Base-by-base conservation (phyloP, 176 grass and related monocot genomes). In the Calamus simplicifolius region DNA sequence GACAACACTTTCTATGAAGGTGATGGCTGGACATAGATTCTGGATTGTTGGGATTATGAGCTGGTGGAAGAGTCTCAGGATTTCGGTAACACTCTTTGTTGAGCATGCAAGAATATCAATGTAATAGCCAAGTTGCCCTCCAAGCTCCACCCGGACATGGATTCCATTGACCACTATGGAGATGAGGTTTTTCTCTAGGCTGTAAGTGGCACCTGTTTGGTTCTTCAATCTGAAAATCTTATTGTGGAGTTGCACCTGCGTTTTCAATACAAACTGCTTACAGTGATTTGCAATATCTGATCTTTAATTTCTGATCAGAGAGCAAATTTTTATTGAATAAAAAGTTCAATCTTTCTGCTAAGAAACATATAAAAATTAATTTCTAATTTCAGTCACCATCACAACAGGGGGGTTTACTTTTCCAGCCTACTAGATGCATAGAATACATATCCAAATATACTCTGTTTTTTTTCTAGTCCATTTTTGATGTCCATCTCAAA, bases 101-200 rank as follows among this genome's bases (percentile, higher is more conserved):
- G 92, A 97, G 69, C 87, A 91, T 50, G 92, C 87, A 80, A 91
- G 78, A 25, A 97, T 69, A 80, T 85, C 79, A 57, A 97, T 81
- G 67, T 69, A 82, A 43, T 82, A 78, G 58, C 77, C n/a, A 27
- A 77, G 70, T 21, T 75, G 74, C 49, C 57, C 65, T 56, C 78
- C 84, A 29, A 78, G 58, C 70, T 91, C 83, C 18, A 96, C 66
- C 68, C 75, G 71, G 49, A 91, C 50, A 77, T 97, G 92, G 43
- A 85, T 43, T 56, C 87, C 84, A 18, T 78, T 91, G 43, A 88
- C 75, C 67, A 80, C 79, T 65, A 75, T 73, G 70, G 68, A 80
- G 69, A 97, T 91, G 61, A 91, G 78, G 70, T 85, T 78, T 61
- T 91, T 88, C 71, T 91, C 81, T 62, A 97, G 67, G 51, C 62